Conservation (phyloP, 139 green algal genomes). For the Coccomyxa sp. region DNA sequence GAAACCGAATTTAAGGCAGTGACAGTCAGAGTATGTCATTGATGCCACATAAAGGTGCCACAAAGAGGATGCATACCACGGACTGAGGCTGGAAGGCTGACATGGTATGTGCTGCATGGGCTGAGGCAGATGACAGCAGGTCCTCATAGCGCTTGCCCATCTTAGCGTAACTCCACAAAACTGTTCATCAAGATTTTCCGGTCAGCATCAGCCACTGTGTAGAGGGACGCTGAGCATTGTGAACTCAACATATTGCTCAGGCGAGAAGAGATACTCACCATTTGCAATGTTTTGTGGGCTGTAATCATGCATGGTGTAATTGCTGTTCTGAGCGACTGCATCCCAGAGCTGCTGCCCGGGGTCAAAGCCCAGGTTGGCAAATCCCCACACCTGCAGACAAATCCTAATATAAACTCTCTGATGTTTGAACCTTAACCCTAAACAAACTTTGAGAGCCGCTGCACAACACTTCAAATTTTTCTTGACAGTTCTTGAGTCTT, state of each 20-base stretch:
- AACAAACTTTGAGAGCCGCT: no score
- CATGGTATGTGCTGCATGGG: background rate
- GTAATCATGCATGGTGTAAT: background rate
- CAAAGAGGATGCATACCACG: background rate
- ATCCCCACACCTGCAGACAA: constrained; percentile 31
- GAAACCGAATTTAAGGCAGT: no score
- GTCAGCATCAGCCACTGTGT: background rate
- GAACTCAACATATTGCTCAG: background rate
- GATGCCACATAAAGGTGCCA: no score
- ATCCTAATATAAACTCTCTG: background rate
- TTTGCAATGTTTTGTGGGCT: background rate
- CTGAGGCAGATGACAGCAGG: background rate
- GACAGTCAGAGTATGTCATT: no score
- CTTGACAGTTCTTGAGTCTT: no score
- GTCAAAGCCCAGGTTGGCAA: constrained; percentile 27
- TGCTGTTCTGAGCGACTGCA: constrained; percentile 12
- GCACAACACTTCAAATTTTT: no score
- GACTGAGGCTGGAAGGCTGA: constrained; percentile 13
- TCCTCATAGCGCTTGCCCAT: background rate
- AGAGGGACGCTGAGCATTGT: background rate
- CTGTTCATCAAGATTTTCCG: background rate
- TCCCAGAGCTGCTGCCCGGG: constrained; percentile 1
- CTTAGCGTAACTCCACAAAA: background rate
- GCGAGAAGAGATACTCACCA: background rate
- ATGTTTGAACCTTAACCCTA: no score